These are phyloP conservation scores for Aspergillus jensenii DNA, from an alignment of 2,329 filamentous ascomycete genomes.

Conservation along the genomic window DNA sequence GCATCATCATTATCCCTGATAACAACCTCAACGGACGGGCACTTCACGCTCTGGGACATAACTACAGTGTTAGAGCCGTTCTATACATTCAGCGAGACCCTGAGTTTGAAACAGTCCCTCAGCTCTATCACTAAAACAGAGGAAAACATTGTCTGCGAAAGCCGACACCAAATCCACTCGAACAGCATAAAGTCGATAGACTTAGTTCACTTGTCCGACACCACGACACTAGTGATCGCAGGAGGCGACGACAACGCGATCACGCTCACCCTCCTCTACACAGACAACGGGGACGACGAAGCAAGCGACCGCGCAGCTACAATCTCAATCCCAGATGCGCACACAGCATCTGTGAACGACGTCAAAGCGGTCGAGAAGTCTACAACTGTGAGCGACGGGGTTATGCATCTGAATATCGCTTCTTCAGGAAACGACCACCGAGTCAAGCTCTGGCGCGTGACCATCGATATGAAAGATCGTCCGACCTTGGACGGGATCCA, in stretches of 20 bases:
- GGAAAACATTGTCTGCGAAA: constrained; percentile 32
- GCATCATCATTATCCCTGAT: constrained; percentile 45
- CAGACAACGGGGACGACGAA: constrained; percentile 10
- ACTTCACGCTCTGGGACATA: constrained; percentile 63
- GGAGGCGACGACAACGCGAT: constrained; percentile 89
- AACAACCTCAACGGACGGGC: constrained; percentile 82
- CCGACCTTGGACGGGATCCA: constrained; percentile 21
- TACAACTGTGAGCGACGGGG: constrained; percentile 2
- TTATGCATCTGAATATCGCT: constrained; percentile 26
- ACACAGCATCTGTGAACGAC: constrained; percentile 46
- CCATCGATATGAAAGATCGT: constrained; percentile 24
- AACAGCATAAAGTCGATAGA: constrained; percentile 69
- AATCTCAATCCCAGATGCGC: constrained; percentile 42
- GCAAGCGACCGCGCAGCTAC: constrained; percentile 26
- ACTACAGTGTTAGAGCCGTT: constrained; percentile 27
- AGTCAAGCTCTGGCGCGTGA: constrained; percentile 45
- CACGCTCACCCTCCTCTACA: constrained; percentile 52
- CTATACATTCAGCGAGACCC: constrained; percentile 24
- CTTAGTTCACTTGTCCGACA: constrained; percentile 29
- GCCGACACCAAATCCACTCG: constrained; percentile 65
- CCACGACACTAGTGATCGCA: constrained; percentile 61
- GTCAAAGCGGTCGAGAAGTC: constrained; percentile 31
- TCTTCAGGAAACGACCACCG: constrained; percentile 49
- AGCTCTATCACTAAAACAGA: constrained; percentile 19
- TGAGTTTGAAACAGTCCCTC: constrained; percentile 24